phyloP scores from a whole-genome alignment of 1,284 basidiomycete species.

The Anthracocystis panici-leucophaei region DNA sequence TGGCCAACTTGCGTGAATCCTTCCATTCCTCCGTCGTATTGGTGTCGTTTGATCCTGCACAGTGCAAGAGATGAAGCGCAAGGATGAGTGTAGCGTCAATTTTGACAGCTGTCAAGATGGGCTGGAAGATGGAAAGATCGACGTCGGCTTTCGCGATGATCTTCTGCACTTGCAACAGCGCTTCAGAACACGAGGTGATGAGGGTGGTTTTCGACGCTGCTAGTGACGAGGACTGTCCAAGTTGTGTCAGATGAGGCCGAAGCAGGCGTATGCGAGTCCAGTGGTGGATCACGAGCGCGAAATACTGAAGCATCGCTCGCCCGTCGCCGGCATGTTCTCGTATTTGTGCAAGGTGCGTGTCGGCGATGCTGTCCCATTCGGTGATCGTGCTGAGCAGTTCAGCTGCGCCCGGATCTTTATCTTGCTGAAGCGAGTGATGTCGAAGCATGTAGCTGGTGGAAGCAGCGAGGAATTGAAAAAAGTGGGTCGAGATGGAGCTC shows the following conservation, averaged over 20 bases:
- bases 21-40: constrained; percentile 22
- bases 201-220: constrained; percentile 14
- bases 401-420: background rate
- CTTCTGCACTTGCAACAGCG: constrained; percentile 28
- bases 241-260: constrained; percentile 23
- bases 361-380: constrained; percentile 33
- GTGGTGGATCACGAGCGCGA: constrained; percentile 39
- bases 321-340: constrained; percentile 19
- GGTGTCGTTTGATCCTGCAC: constrained; percentile 24
- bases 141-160: constrained; percentile 35
- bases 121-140: constrained; percentile 46
- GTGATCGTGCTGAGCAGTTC: constrained; percentile 16
- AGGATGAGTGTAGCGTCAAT: constrained; percentile 40
- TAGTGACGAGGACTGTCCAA: constrained; percentile 17
- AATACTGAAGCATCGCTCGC: constrained; percentile 34
- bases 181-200: constrained; percentile 34
- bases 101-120: constrained; percentile 26
- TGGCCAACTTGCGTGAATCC: constrained; percentile 18
- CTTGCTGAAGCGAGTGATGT: constrained; percentile 7
- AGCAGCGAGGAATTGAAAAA: constrained; percentile 38
- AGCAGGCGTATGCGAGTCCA: constrained; percentile 41
- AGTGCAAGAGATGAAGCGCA: constrained; percentile 21
- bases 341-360: constrained; percentile 21
- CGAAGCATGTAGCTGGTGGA: constrained; percentile 24
- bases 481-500: constrained; percentile 34